Base-by-base conservation (phyloP, 116 monocot species). In the Zostera marina region DNA sequence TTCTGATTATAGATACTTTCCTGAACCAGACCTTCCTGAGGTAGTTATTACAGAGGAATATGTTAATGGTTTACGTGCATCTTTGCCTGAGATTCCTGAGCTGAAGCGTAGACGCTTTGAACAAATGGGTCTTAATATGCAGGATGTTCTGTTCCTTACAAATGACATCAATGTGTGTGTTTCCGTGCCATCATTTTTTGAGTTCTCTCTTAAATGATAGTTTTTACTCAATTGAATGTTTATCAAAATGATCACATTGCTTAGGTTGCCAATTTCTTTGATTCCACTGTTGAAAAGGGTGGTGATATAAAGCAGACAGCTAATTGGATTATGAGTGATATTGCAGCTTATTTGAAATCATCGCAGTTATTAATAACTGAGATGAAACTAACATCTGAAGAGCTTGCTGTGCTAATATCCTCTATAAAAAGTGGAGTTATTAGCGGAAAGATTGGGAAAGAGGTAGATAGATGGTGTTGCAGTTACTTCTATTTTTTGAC, bases 271-370 rank as follows among this genome's bases (percentile, higher is more conserved):
- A 59, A 77, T 39, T 99, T 86, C 56, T 99, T 91, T 63, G 98
- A 99, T 71, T 68, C 87, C 47, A 55, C 77, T 48, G 54, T 91
- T 65, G 66, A 77, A 54, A 86, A 73, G 15, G 98, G 98, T 22
- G 91, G 87, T 48, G 91, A 99, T 64, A 81, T 71, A 47, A 99
- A 99, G 68, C 53, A 77, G 68, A 86, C 87, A 44, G 98, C 91
- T n/a, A 99, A 99, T 55, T 99, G 98, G 98, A 91, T 99, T 42
- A 99, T 99, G 98, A 83, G 98, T 57, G 98, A 99, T 64, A 91
- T 91, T 69, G 86, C 98, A 59, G 86, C 81, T 62, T 79, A 79
- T 69, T 60, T 99, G 10, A 99, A 99, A 99, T n/a, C n/a, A n/a
- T n/a, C n/a, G 58, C 66, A 58, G 26, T 64, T 99, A 10, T 62